Evolutionary conservation across 1,284 basidiomycete genomes (phyloP).

Genomic region (Mycosarcoma mackinlayi): DNA sequence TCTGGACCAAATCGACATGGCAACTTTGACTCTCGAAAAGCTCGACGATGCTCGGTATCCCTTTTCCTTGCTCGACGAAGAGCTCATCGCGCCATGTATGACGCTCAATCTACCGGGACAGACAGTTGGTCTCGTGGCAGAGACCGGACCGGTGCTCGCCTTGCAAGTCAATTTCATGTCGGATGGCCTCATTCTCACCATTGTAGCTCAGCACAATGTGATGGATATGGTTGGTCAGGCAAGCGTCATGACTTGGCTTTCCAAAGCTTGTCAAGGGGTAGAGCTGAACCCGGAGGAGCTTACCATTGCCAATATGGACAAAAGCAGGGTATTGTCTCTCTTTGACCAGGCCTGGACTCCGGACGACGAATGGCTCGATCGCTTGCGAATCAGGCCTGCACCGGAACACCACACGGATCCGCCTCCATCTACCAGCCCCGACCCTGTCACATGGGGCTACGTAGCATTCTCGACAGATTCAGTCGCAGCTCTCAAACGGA

Average conservation of each 20-base stretch:
- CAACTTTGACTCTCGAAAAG: background rate
- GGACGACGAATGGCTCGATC: background rate
- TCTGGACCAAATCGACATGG: background rate
- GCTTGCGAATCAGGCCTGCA: background rate
- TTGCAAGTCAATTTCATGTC: background rate
- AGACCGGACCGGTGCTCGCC: constrained; percentile 2
- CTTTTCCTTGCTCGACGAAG: constrained; percentile 5
- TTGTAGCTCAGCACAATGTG: constrained; percentile 7
- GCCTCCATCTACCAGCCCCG: background rate
- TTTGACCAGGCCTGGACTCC: background rate
- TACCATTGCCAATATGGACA: constrained; percentile 3
- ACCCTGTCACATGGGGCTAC: background rate
- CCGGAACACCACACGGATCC: no score
- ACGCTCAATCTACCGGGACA: constrained; percentile 2
- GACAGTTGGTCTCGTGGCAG: background rate
- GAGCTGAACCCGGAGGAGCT: background rate
- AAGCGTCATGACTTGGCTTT: constrained; percentile 5
- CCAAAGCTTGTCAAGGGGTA: background rate
- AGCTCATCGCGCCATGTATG: constrained; percentile 8
- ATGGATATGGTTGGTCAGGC: constrained; percentile 8
- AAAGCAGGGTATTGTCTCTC: background rate
- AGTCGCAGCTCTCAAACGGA: background rate
- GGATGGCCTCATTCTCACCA: constrained; percentile 2
- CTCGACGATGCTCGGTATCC: constrained; percentile 1
- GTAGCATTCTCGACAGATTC: constrained; percentile 1